A percentile compares a stretch with the other conserved stretches of the same genome.
These are phyloP conservation scores for Lyophyllum shimeji DNA, from an alignment of 768 basidiomycete species.

Conservation along the genomic window DNA sequence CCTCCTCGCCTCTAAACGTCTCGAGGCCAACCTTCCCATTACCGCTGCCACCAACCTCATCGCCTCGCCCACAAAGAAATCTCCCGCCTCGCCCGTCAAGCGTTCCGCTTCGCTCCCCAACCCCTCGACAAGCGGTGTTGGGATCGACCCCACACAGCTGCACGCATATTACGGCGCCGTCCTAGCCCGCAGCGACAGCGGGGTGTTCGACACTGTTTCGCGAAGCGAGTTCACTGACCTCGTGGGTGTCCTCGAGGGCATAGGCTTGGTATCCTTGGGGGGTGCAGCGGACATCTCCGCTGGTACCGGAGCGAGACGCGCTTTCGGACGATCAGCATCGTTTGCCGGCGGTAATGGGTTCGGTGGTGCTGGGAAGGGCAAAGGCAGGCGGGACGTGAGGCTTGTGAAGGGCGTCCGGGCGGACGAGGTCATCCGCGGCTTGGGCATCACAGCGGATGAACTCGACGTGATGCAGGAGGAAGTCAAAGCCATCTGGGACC, in stretches of 20 bases:
- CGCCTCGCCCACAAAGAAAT: constrained; percentile 34
- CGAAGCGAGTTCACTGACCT: constrained; percentile 78
- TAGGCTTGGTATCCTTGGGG: constrained; percentile 44
- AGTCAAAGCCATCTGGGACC: constrained; percentile 51
- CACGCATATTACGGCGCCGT: constrained; percentile 63
- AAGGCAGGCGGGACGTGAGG: constrained; percentile 48
- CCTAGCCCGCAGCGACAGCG: constrained; percentile 54
- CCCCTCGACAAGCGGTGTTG: constrained; percentile 26
- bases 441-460: constrained; percentile 45
- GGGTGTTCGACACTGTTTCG: constrained; percentile 63
- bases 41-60: constrained; percentile 35
- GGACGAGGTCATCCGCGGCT: constrained; percentile 70
- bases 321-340: constrained; percentile 57
- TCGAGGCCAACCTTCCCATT: constrained; percentile 56
- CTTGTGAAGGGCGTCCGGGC: constrained; percentile 62
- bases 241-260: constrained; percentile 68
- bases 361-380: constrained; percentile 38
- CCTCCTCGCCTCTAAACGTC: constrained; percentile 62
- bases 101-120: constrained; percentile 40
- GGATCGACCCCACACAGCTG: constrained; percentile 59
- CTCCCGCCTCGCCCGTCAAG: constrained; percentile 47
- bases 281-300: constrained; percentile 1
- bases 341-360: constrained; percentile 43
- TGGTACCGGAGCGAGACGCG: constrained; percentile 39
- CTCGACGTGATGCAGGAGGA: constrained; percentile 50